Percentiles rank a stretch among this genome's conserved stretches.
phyloP scores from a whole-genome alignment of 139 green algal species.

The Micromonas pusilla region DNA sequence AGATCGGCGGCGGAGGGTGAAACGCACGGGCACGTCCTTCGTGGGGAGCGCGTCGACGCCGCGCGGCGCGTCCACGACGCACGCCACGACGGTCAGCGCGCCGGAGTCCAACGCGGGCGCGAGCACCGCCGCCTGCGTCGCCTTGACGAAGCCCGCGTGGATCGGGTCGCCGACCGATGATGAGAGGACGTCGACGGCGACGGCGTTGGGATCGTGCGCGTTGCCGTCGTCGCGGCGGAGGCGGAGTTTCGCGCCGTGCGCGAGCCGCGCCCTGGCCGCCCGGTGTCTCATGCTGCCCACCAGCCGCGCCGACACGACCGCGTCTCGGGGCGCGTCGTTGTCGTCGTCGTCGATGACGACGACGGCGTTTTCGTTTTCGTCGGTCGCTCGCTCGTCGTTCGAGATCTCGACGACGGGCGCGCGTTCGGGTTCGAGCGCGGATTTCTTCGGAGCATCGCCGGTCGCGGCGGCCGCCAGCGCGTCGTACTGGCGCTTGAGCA shows the following conservation, averaged over 20 bases:
- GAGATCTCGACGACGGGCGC: background rate
- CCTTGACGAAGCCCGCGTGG: background rate
- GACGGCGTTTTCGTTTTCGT: background rate
- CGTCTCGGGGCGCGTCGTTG: background rate
- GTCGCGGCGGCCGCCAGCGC: background rate
- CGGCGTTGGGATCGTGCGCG: background rate
- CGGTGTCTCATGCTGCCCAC: background rate
- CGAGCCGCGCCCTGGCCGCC: background rate
- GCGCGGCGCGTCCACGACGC: background rate
- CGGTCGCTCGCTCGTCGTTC: background rate
- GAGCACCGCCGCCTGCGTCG: background rate
- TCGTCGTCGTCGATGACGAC: background rate
- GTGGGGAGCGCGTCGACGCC: background rate
- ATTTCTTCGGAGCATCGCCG: background rate
- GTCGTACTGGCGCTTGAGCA: background rate
- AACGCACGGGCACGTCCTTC: background rate
- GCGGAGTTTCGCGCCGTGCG: background rate
- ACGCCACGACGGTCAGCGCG: background rate
- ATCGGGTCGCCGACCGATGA: background rate
- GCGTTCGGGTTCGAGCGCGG: background rate
- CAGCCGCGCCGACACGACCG: background rate
- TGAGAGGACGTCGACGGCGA: background rate
- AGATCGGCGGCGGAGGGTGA: background rate
- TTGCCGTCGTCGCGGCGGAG: background rate
- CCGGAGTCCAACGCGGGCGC: background rate